Base-by-base conservation (phyloP, 768 basidiomycete genomes). In the Strobilomyces dryophilus region DNA sequence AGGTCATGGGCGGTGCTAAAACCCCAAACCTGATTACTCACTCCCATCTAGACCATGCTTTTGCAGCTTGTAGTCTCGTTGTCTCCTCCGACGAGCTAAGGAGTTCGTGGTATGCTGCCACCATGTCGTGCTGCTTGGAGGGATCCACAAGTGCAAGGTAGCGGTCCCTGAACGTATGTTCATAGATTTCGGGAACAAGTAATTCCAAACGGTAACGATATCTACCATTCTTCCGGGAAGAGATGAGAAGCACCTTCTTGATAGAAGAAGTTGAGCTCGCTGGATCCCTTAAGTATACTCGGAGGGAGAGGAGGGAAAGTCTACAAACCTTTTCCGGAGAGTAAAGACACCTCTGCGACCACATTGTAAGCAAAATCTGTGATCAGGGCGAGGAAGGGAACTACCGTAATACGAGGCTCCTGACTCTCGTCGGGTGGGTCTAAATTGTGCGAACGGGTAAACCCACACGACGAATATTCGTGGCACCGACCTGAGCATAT, bases 41-140 rank as follows among this genome's bases (percentile, higher is more conserved):
- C 90, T 95, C 93, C 89, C 90, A 95, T 66, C 86, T 89, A 18
- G 86, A 74, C 92, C 92, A 95, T 3, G 90, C 89, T 61, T 80
- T 88, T 4, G 92, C 92, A 11, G 92, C 92, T 8, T 53, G 72
- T 31, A 87, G 60, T 32, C 87, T 76, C 4, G 75, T 80, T 59
- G 79, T 73, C 31, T 88, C 83, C 62, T 95, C 87, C 1, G 74
- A 71, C 7, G 88, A 83, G 62, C 84, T 85, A 43, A 95, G 79
- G 49, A 84, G 87, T 5, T 79, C 76, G 61, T 94, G 87, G 67
- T 97, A 98, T 0, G 95, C 95, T 9, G 77, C 67, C 41, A 97
- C 76, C 74, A 97, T 75, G 63, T 95, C 90, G 31, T 76, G 68
- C n/a, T 87, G 80, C 66, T 95, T 85, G 5, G 77, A 67, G 63